Conservation (phyloP, 306 rosid species). For the Begonia fuchsioides region DNA sequence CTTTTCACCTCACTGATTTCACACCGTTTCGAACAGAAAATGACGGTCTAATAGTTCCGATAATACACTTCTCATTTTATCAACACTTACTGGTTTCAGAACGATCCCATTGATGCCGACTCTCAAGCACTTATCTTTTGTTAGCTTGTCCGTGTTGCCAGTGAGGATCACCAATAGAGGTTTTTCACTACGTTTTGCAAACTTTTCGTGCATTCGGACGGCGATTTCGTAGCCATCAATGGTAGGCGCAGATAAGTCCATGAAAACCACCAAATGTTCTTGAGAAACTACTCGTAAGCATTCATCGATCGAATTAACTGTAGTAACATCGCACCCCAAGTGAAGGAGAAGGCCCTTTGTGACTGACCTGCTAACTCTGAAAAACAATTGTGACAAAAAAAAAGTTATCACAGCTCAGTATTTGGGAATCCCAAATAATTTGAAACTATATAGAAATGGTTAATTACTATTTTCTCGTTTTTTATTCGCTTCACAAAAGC, state of each 20-base stretch:
- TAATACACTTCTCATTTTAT: conserved; percentile 71
- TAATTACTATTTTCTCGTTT: too few species aligned
- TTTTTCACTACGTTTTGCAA: conserved; percentile 47
- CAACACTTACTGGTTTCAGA: conserved; percentile 76
- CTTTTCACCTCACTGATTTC: too few species aligned
- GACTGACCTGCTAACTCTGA: conserved; percentile 73
- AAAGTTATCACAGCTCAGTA: too few species aligned
- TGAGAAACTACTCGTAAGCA: conserved; percentile 45
- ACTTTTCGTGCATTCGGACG: conserved; percentile 42
- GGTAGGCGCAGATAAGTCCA: conserved; percentile 55
- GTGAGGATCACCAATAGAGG: conserved; percentile 73
- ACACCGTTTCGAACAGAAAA: conserved; percentile 31
- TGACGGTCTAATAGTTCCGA: conserved; percentile 58
- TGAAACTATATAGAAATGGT: too few species aligned
- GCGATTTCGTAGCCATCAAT: conserved; percentile 61
- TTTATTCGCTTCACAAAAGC: too few species aligned
- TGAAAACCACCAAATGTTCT: conserved; percentile 63
- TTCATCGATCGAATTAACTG: conserved; percentile 54
- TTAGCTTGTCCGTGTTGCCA: conserved; percentile 53
- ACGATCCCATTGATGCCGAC: conserved; percentile 75
- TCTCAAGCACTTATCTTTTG: conserved; percentile 70
- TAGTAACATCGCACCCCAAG: conserved; percentile 72
- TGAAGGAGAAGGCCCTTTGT: conserved; percentile 82
- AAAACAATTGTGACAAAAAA: too few species aligned
- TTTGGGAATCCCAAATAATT: too few species aligned